Base-by-base conservation (phyloP, 2,329 filamentous ascomycete species). In the Capronia epimyces region DNA sequence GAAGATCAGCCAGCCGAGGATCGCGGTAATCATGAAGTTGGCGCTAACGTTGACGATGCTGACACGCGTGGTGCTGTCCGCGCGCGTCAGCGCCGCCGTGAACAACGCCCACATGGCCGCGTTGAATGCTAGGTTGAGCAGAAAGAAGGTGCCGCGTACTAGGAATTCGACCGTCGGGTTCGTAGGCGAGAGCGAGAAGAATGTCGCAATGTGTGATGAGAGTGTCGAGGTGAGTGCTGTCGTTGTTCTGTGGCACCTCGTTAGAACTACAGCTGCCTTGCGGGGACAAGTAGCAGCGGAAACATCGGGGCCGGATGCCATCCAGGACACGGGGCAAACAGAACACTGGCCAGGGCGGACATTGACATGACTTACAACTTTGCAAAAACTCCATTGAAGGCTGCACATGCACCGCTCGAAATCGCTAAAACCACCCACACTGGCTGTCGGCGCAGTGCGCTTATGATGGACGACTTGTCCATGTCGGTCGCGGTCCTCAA, bases 351-450 rank as follows among this genome's bases (percentile, higher is more conserved):
- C 37, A 22, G n/a, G 13, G 37, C 8, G 5, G 25, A 10, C 25
- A 27, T 27, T 27, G 25, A 10, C 32, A 36, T n/a, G 32, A 63
- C 67, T 34, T 70, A 81, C 77, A 84, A 71, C 66, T 84, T 84
- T 9, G 81, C 81, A 64, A 84, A 84, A n/a, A 83, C 75, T 44
- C 81, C 81, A 59, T 84, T 84, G 60, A 81, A 71, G 9, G 81
- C 80, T 15, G 81, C 81, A 63, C 80, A 84, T 34, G 75, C 73
- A 49, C 81, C 81, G 58, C 77, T 80, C n/a, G 77, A 72, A 29
- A 83, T 67, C 41, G 81, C 80, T 50, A 82, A 73, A 55, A 79
- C 61, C 40, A 83, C 71, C 73, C 73, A 76, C n/a, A 63, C 18
- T 8, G 61, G 61, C 43, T 63, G 61, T 18, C 57, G 49, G 15